Evolutionary conservation across 768 basidiomycete genomes (phyloP).

Genomic region (Termitomyces heimii): DNA sequence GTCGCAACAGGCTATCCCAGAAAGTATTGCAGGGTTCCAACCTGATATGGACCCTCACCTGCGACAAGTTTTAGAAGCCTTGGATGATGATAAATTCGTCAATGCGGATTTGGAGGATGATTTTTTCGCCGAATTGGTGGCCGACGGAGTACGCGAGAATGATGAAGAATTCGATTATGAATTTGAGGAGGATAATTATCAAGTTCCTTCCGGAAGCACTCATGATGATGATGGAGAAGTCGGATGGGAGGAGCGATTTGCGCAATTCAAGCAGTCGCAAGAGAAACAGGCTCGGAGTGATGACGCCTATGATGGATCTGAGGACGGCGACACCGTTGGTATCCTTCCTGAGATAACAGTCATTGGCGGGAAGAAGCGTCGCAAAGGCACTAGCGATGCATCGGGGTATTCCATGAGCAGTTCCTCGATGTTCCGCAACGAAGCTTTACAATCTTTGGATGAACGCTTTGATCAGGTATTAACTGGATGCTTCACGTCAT

Average conservation of each 20-base stretch:
- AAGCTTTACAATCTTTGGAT: constrained; percentile 82
- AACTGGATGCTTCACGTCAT: not conserved
- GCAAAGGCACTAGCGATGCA: constrained; percentile 74
- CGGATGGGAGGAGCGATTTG: constrained; percentile 75
- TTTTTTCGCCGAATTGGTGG: constrained; percentile 71
- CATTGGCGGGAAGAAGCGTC: constrained; percentile 67
- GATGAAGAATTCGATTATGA: constrained; percentile 63
- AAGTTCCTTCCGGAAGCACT: constrained; percentile 9
- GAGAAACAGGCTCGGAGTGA: constrained; percentile 33
- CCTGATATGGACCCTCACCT: constrained; percentile 97
- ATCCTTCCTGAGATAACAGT: constrained; percentile 72
- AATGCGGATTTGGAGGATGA: constrained; percentile 69
- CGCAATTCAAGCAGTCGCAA: constrained; percentile 72
- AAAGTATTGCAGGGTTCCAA: constrained; percentile 82
- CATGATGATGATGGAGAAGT: constrained; percentile 22
- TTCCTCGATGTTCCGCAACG: constrained; percentile 91
- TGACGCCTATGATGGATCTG: constrained; percentile 49
- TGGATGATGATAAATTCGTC: constrained; percentile 95
- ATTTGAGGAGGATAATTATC: constrained; percentile 51
- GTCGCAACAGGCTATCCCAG: constrained; percentile 71
- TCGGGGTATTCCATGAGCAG: constrained; percentile 98
- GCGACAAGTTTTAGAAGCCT: constrained; percentile 85
- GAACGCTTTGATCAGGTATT: constrained; percentile 89
- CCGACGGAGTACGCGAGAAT: constrained; percentile 58
- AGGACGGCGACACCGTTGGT: constrained; percentile 78